phyloP scores from a whole-genome alignment of 108 stramenopile species.

The Conticribra guillardii region DNA sequence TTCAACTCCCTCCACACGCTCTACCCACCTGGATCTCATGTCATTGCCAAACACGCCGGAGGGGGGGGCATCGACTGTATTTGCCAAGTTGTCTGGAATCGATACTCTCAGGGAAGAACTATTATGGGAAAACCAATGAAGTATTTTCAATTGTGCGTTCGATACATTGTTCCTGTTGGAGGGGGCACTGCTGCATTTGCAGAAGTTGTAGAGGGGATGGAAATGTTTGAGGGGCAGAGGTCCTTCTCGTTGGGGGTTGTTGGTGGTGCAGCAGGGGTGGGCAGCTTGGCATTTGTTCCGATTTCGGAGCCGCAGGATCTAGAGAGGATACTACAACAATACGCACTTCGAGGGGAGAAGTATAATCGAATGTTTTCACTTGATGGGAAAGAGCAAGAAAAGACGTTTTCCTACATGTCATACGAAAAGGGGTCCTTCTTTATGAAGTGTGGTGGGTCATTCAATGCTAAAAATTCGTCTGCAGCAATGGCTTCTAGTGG shows the following conservation, averaged over 20 bases:
- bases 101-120: slow-evolving; percentile 59
- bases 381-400: slow-evolving; percentile 10
- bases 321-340: slow-evolving; percentile 26
- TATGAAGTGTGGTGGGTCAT: slow-evolving; percentile 45
- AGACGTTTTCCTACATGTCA: slow-evolving; percentile 50
- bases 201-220: slow-evolving; percentile 70
- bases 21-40: slow-evolving; percentile 46
- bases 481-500: slow-evolving; percentile 57
- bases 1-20: slow-evolving; percentile 62
- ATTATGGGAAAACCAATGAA: slow-evolving; percentile 52
- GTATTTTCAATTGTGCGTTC: slow-evolving; percentile 62
- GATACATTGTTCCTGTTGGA: slow-evolving; percentile 59
- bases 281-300: slow-evolving; percentile 61
- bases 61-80: slow-evolving; percentile 63
- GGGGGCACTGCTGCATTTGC: slow-evolving; percentile 54
- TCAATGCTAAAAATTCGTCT: slow-evolving; percentile 29
- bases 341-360: slow-evolving; percentile 49
- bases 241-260: slow-evolving; percentile 15
- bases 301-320: slow-evolving; percentile 24
- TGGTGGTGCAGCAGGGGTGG: slow-evolving; percentile 15
- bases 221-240: slow-evolving; percentile 60
- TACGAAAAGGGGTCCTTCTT: slow-evolving; percentile 68
- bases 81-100: slow-evolving; percentile 64
- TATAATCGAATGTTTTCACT: slow-evolving; percentile 52
- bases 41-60: slow-evolving; percentile 61